Percentiles rank a stretch among this genome's conserved stretches.
phyloP scores from a whole-genome alignment of 2,329 filamentous ascomycete genomes.

The Neonectria neomacrospora region DNA sequence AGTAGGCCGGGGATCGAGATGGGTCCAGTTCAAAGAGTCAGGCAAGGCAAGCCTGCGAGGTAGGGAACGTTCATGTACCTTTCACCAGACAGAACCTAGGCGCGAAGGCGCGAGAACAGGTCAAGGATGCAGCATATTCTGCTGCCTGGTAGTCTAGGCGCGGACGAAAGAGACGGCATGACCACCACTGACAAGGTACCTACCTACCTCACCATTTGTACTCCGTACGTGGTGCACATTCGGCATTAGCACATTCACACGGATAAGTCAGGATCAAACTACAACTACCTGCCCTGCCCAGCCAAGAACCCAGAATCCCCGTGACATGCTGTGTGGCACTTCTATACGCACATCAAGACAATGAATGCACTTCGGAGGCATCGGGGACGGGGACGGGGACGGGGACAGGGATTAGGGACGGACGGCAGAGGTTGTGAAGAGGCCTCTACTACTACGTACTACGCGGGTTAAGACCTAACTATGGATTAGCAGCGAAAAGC shows the following conservation, averaged over 20 bases:
- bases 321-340: neutral
- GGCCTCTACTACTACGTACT: neutral
- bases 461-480: neutral
- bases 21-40: slow-evolving; percentile 15
- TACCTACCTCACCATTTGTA: neutral
- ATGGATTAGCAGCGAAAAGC: neutral
- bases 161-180: slow-evolving; percentile 5
- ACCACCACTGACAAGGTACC: slow-evolving; percentile 10
- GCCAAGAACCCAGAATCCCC: neutral
- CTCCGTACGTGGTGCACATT: neutral
- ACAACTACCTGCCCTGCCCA: too few relatives aligned
- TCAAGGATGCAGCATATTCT: neutral
- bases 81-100: slow-evolving; percentile 9
- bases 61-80: slow-evolving; percentile 13
- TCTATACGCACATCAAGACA: neutral
- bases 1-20: slow-evolving; percentile 10
- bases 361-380: neutral
- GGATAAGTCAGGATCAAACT: neutral
- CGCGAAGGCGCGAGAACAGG: slow-evolving; percentile 16
- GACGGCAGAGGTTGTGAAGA: neutral
- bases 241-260: neutral
- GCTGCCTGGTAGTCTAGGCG: neutral
- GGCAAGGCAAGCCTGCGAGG: slow-evolving; percentile 1
- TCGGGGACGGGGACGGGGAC: too few relatives aligned
- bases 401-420: neutral